phyloP scores from a whole-genome alignment of 768 basidiomycete genomes.

The Pleurotus ostreatus region DNA sequence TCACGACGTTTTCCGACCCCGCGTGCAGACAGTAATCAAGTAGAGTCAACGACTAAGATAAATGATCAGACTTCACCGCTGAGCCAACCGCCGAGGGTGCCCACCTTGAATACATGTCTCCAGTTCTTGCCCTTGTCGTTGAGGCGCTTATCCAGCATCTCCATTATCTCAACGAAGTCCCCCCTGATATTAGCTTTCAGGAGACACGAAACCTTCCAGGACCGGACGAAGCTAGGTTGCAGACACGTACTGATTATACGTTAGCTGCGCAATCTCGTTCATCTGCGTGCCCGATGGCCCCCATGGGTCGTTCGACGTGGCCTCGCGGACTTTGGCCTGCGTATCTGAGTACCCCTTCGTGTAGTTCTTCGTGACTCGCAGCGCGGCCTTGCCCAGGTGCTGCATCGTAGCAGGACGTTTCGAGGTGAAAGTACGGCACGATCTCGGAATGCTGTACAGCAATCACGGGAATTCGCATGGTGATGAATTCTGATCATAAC shows the following conservation, averaged over 20 bases:
- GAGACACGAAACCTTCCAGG: not conserved
- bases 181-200: slow-evolving; percentile 40
- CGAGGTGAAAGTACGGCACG: not conserved
- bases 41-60: slow-evolving; percentile 76
- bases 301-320: slow-evolving; percentile 97
- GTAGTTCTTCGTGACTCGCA: slow-evolving; percentile 91
- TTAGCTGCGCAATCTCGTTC: slow-evolving; percentile 97
- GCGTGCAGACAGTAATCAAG: slow-evolving; percentile 95
- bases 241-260: slow-evolving; percentile 85
- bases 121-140: slow-evolving; percentile 99
- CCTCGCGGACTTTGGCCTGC: slow-evolving; percentile 93
- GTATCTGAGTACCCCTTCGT: slow-evolving; percentile 95
- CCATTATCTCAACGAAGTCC: slow-evolving; percentile 99
- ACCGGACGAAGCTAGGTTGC: not conserved
- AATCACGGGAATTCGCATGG: not conserved
- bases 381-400: slow-evolving; percentile 79
- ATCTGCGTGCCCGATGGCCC: slow-evolving; percentile 97
- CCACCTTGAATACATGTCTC: slow-evolving; percentile 97
- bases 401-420: slow-evolving; percentile 40
- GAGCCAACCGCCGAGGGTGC: slow-evolving; percentile 13
- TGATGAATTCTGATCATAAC: not conserved
- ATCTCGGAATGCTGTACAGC: not conserved
- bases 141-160: slow-evolving; percentile 97
- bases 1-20: slow-evolving; percentile 96
- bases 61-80: slow-evolving; percentile 4